Conservation (phyloP, 495 filamentous ascomycete genomes). For the Lasiosphaeria ovina region DNA sequence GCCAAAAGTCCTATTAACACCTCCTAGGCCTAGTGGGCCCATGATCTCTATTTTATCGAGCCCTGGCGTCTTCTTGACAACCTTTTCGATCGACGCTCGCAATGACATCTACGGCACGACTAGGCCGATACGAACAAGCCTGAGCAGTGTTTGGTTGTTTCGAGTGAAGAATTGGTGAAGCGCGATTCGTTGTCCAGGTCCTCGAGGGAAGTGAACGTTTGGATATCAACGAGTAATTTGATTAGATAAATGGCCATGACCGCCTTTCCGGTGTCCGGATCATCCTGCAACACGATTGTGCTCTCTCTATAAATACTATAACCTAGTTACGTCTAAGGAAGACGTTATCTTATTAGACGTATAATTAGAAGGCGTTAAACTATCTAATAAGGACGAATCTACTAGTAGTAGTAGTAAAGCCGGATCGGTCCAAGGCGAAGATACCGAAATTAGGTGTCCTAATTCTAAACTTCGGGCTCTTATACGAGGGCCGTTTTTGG, state of each 20-base stretch:
- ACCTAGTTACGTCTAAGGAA: too few species aligned
- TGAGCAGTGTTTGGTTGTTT: not conserved
- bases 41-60: not conserved
- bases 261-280: not conserved
- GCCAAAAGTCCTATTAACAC: not conserved
- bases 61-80: not conserved
- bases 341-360: too few species aligned
- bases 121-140: not conserved
- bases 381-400: too few species aligned
- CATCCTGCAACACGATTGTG: not conserved
- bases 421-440: too few species aligned
- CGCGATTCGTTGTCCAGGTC: slow-evolving; percentile 6
- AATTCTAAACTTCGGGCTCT: too few species aligned
- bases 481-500: too few species aligned
- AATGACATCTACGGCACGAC: not conserved
- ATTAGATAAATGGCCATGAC: slow-evolving; percentile 6
- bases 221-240: slow-evolving; percentile 2
- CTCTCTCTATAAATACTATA: not conserved
- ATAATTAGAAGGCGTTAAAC: too few species aligned
- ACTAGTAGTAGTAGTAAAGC: too few species aligned
- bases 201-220: slow-evolving; percentile 4
- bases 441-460: too few species aligned
- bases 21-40: not conserved
- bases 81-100: not conserved
- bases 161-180: slow-evolving; percentile 5